Conservation (phyloP, 2,329 filamentous ascomycete species). For the Zymoseptoria passerinii region DNA sequence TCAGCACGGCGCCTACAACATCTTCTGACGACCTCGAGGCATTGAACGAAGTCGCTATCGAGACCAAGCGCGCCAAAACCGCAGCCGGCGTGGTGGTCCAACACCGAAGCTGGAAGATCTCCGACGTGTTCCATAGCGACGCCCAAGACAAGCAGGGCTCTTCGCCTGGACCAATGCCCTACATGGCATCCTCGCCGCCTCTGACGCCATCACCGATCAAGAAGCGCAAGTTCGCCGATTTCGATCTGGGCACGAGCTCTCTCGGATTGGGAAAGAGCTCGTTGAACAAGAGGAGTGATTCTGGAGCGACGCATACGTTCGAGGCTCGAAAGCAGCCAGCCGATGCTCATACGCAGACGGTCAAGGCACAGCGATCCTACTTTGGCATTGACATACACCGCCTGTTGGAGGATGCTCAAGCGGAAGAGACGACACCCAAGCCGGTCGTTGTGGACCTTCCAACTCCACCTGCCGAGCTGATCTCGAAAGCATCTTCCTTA, state of each 20-base stretch:
- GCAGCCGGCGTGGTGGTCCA: conserved; percentile 43
- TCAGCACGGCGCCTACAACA: conserved; percentile 10
- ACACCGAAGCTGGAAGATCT: conserved; percentile 41
- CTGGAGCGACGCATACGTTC: not conserved
- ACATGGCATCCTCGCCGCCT: conserved; percentile 48
- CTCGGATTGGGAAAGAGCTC: conserved; percentile 4
- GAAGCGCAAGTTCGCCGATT: conserved; percentile 26
- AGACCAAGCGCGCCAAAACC: conserved; percentile 36
- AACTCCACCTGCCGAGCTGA: conserved; percentile 34
- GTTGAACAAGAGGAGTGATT: not conserved
- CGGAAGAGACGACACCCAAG: conserved; percentile 43
- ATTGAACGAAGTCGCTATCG: conserved; percentile 41
- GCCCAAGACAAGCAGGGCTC: conserved; percentile 30
- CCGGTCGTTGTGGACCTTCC: conserved; percentile 23
- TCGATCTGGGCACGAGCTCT: conserved; percentile 23
- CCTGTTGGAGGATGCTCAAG: conserved; percentile 63
- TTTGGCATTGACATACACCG: conserved; percentile 90
- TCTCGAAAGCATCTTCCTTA: conserved; percentile 39
- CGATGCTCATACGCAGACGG: conserved; percentile 32
- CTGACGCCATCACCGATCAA: conserved; percentile 37
- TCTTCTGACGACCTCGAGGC: conserved; percentile 25
- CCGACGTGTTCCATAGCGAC: conserved; percentile 44
- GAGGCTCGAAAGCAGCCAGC: not conserved
- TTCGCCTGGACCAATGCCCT: conserved; percentile 52
- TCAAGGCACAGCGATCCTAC: conserved; percentile 65